These are phyloP conservation scores for Backusella tarrabulga DNA, from an alignment of 192 early-diverging fungal species.

Conservation along the genomic window DNA sequence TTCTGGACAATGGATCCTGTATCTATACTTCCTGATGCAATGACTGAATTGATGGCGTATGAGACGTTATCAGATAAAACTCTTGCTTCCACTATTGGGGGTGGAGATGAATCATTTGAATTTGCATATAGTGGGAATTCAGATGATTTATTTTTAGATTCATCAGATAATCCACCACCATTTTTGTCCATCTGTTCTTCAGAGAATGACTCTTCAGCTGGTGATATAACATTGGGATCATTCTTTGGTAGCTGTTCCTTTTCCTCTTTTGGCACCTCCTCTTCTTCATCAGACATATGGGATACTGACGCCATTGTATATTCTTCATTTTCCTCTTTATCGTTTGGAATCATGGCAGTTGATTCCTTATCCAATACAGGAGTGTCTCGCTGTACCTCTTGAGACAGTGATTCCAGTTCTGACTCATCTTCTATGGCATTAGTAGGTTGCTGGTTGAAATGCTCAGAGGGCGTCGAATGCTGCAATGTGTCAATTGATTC, in stretches of 20 bases:
- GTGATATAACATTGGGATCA: not conserved
- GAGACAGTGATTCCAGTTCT: not conserved
- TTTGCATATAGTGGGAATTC: not conserved
- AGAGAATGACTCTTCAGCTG: not conserved
- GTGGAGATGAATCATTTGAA: not conserved
- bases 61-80: not conserved
- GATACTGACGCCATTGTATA: not conserved
- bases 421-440: not conserved
- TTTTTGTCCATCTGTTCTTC: not conserved
- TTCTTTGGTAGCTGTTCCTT: not conserved
- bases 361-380: not conserved
- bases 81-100: not conserved
- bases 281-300: not conserved
- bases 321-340: not conserved
- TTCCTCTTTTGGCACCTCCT: not conserved
- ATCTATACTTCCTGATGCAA: not conserved
- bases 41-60: not conserved
- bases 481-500: not conserved
- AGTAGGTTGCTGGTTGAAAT: not conserved
- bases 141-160: slow-evolving; percentile 5
- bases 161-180: not conserved
- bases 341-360: not conserved
- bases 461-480: not conserved
- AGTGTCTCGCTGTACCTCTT: not conserved
- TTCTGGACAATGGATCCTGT: not conserved